Conservation (phyloP, 2,329 filamentous ascomycete genomes). For the Paracoccidioides lutzii region DNA sequence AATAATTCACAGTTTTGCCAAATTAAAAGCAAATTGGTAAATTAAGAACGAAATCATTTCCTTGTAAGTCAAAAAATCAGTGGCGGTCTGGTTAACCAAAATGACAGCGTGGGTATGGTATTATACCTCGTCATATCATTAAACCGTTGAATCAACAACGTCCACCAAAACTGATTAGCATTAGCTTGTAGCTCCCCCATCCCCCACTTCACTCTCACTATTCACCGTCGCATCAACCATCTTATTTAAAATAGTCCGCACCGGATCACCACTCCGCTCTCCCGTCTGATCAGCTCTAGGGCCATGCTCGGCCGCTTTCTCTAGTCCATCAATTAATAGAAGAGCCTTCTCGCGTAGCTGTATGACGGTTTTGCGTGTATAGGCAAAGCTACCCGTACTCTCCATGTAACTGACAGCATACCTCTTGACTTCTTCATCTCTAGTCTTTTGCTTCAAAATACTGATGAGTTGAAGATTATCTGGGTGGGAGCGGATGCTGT, state of each 20-base stretch:
- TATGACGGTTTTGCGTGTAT: constrained; percentile 56
- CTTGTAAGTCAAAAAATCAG: neutral
- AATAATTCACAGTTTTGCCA: neutral
- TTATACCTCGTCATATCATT: neutral
- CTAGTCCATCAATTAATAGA: constrained; percentile 50
- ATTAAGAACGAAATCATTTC: neutral
- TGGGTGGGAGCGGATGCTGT: constrained; percentile 38
- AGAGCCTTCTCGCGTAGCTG: constrained; percentile 53
- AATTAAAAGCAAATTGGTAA: neutral
- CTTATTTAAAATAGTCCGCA: constrained; percentile 56
- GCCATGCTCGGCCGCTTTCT: constrained; percentile 26
- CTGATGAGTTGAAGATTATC: constrained; percentile 61
- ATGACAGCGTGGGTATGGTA: neutral
- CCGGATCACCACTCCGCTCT: constrained; percentile 22
- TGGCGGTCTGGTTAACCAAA: neutral
- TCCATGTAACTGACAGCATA: constrained; percentile 92
- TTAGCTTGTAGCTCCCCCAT: neutral
- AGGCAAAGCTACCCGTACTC: constrained; percentile 74
- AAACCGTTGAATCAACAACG: neutral
- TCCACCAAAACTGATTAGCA: neutral
- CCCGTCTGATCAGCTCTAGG: neutral
- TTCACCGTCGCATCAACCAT: constrained; percentile 37
- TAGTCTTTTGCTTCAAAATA: constrained; percentile 76
- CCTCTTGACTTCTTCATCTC: constrained; percentile 68
- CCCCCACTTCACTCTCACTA: neutral